Conservation (phyloP, 106 monocot genomes). For the Agapanthus africanus region DNA sequence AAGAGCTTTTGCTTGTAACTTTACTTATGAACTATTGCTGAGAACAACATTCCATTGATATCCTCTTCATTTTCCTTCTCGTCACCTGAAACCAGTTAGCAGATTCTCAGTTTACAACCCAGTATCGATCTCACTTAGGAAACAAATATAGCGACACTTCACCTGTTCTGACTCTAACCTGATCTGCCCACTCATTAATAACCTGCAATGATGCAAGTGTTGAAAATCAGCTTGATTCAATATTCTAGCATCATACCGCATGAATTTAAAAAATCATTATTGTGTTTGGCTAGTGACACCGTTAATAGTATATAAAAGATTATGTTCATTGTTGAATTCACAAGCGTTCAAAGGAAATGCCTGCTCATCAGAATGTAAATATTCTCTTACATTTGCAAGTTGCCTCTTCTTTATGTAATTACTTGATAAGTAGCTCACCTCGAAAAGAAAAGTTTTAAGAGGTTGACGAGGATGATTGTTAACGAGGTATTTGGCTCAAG, state of each 20-base stretch:
- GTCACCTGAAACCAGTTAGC: not conserved
- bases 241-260: not conserved
- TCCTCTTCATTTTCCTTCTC: not conserved
- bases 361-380: no score
- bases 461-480: no score
- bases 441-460: no score
- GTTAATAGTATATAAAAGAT: no score
- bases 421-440: no score
- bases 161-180: not conserved
- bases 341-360: no score
- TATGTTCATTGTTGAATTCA: no score
- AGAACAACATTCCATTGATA: conserved; percentile 3
- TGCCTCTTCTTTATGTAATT: no score
- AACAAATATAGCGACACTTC: not conserved
- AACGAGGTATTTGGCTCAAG: no score
- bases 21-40: not conserved
- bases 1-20: not conserved
- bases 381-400: no score
- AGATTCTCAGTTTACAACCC: not conserved
- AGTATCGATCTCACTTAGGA: not conserved
- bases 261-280: not conserved
- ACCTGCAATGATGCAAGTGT: conserved; percentile 1
- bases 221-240: not conserved
- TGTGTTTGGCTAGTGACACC: no score
- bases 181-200: conserved; percentile 5